Percentiles rank a stretch among this genome's conserved stretches.
These are phyloP conservation scores for Phyllostachys edulis DNA, from an alignment of 176 grass and related monocot species.

Conservation along the genomic window DNA sequence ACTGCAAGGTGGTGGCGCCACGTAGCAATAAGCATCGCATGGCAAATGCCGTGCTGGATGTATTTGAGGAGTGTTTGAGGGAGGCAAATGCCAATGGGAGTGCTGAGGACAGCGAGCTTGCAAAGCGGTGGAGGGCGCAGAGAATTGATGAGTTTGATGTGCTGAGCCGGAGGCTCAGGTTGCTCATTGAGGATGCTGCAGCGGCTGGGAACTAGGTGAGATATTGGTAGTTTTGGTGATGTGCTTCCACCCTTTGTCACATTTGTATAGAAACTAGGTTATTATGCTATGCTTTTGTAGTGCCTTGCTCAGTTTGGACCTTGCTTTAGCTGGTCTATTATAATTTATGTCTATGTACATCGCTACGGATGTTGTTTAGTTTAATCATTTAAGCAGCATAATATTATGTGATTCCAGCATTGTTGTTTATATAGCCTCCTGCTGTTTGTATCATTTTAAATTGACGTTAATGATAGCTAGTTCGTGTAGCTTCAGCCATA, in stretches of 20 bases:
- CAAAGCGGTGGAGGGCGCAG: slow-evolving; percentile 61
- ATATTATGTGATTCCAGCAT: slow-evolving; percentile 39
- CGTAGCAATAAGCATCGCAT: slow-evolving; percentile 33
- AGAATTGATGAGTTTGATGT: slow-evolving; percentile 73
- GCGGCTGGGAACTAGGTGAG: slow-evolving; percentile 30
- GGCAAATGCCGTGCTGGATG: slow-evolving; percentile 56
- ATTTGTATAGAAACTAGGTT: slow-evolving; percentile 50
- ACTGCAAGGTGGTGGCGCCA: slow-evolving; percentile 30
- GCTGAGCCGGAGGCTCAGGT: slow-evolving; percentile 58
- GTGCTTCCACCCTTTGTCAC: slow-evolving; percentile 4
- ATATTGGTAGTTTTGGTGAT: slow-evolving; percentile 24
- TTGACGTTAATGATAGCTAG: background rate
- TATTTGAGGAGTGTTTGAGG: slow-evolving; percentile 74
- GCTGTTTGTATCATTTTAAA: background rate
- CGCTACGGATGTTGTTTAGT: slow-evolving; percentile 24
- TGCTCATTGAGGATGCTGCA: slow-evolving; percentile 56
- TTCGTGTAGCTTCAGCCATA: background rate
- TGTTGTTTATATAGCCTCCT: background rate
- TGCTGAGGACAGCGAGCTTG: slow-evolving; percentile 34
- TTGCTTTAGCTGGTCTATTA: slow-evolving; percentile 28
- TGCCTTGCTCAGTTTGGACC: slow-evolving; percentile 24
- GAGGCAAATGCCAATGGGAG: slow-evolving; percentile 41
- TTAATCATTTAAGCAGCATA: slow-evolving; percentile 35
- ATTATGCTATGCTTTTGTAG: slow-evolving; percentile 46
- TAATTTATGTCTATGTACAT: slow-evolving; percentile 41